These are phyloP conservation scores for Canavalia gladiata DNA, from an alignment of 306 rosid genomes.

Conservation along the genomic window DNA sequence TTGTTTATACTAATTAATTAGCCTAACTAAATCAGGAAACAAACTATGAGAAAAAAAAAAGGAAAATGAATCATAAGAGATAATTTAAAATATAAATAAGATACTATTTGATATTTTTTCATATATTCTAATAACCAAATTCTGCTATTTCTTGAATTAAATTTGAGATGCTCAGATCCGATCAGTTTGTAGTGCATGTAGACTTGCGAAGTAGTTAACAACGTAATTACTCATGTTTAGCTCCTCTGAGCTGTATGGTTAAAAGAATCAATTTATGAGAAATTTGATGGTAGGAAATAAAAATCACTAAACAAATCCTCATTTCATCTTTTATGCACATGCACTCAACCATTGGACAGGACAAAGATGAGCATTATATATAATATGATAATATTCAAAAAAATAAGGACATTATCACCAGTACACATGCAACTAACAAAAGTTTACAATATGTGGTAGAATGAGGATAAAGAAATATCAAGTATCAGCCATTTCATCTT, in stretches of 20 bases:
- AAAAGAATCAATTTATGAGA: not conserved
- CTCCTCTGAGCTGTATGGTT: not conserved
- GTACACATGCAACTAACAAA: not conserved
- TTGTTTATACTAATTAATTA: not conserved
- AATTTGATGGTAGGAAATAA: not conserved
- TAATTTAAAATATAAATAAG: not conserved
- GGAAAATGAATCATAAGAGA: not conserved
- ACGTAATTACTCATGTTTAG: not conserved
- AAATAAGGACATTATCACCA: not conserved
- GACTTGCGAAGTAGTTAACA: not conserved
- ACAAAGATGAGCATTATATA: slow-evolving; percentile 7
- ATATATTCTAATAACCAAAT: not conserved
- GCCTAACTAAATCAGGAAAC: not conserved
- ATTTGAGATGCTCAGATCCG: not conserved
- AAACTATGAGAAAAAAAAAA: not conserved
- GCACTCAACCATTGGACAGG: not conserved
- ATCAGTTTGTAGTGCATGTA: not conserved
- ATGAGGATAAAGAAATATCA: not conserved
- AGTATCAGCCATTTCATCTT: not conserved
- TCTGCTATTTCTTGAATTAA: not conserved
- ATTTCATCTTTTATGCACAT: not conserved
- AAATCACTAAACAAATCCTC: not conserved
- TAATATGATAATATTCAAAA: not conserved
- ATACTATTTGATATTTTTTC: not conserved
- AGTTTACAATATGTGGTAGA: not conserved